Conservation (phyloP, 352 stramenopile genomes). For the Sclerospora graminicola region DNA sequence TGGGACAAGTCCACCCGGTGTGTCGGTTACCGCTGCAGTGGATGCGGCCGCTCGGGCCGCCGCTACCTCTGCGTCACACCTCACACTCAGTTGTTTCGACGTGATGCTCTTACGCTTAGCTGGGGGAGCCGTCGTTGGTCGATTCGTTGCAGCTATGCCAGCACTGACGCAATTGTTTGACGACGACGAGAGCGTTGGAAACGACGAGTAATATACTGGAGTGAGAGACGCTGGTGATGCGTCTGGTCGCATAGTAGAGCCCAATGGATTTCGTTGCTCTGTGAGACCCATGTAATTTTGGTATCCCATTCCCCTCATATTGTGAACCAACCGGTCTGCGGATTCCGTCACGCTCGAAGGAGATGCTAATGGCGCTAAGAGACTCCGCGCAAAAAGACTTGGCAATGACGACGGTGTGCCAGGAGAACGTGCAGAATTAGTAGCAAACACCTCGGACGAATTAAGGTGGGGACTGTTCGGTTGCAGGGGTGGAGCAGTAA, state of each 20-base stretch:
- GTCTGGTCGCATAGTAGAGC: slow-evolving; percentile 16
- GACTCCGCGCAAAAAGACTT: slow-evolving; percentile 35
- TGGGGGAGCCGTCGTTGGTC: slow-evolving; percentile 24
- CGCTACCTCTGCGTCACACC: slow-evolving; percentile 27
- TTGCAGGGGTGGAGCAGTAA: slow-evolving; percentile 29
- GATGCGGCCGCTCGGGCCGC: slow-evolving; percentile 22
- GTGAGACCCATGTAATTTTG: slow-evolving; percentile 15
- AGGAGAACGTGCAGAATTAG: slow-evolving; percentile 12
- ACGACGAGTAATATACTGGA: slow-evolving; percentile 36
- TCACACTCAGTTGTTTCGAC: slow-evolving; percentile 49
- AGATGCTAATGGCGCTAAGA: slow-evolving; percentile 30
- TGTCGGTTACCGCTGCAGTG: slow-evolving; percentile 10
- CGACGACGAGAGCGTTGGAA: slow-evolving; percentile 8
- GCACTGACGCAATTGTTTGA: slow-evolving; percentile 1
- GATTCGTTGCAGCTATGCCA: slow-evolving; percentile 3
- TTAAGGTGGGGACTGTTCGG: slow-evolving; percentile 27
- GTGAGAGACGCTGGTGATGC: slow-evolving; percentile 33
- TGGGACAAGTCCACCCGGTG: slow-evolving; percentile 3
- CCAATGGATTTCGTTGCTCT: slow-evolving; percentile 13
- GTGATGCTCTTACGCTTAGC: slow-evolving; percentile 75
- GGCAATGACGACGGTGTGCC: slow-evolving; percentile 29
- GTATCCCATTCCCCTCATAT: slow-evolving; percentile 12
- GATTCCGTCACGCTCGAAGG: slow-evolving; percentile 16
- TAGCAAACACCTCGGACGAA: slow-evolving; percentile 24
- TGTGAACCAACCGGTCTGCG: slow-evolving; percentile 10